These are phyloP conservation scores for Saccharomyces pastorianus DNA, from an alignment of 1,139 yeast species.

Conservation along the genomic window DNA sequence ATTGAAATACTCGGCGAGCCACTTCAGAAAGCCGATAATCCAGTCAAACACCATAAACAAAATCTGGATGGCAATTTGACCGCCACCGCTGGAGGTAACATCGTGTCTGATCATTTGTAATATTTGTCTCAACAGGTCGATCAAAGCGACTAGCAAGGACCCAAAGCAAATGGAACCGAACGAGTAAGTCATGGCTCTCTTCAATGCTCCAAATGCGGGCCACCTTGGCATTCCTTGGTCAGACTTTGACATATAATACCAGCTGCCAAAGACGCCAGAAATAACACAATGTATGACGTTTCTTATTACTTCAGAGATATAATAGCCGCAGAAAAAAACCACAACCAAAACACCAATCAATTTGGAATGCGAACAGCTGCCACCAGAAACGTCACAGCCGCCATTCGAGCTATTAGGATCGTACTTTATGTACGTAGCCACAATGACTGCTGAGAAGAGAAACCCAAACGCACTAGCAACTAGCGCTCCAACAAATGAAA, in stretches of 20 bases:
- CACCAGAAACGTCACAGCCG: conserved; percentile 49
- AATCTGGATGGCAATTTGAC: conserved; percentile 52
- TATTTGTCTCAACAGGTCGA: conserved; percentile 55
- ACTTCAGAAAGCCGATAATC: conserved; percentile 57
- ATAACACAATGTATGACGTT: conserved; percentile 81
- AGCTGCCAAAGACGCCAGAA: conserved; percentile 80
- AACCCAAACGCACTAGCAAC: conserved; percentile 57
- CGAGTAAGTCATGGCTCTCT: conserved; percentile 75
- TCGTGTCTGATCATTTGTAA: conserved; percentile 43
- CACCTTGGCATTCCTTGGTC: conserved; percentile 74
- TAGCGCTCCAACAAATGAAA: conserved; percentile 58
- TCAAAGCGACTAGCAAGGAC: conserved; percentile 67
- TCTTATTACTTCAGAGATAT: conserved; percentile 75
- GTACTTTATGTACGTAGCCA: conserved; percentile 69
- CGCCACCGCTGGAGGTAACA: conserved; percentile 37
- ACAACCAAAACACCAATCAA: conserved; percentile 59
- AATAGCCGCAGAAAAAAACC: conserved; percentile 79
- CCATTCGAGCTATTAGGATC: conserved; percentile 42
- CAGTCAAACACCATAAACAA: conserved; percentile 51
- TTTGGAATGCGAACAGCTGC: conserved; percentile 57
- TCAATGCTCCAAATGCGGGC: conserved; percentile 78
- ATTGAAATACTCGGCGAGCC: conserved; percentile 80
- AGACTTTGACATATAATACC: conserved; percentile 75
- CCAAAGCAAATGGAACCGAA: conserved; percentile 91
- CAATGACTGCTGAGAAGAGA: conserved; percentile 58